Evolutionary conservation across 768 basidiomycete species (phyloP), one percentile per base, ranked within the genome.

Genomic region (Antrodiella citrinella): DNA sequence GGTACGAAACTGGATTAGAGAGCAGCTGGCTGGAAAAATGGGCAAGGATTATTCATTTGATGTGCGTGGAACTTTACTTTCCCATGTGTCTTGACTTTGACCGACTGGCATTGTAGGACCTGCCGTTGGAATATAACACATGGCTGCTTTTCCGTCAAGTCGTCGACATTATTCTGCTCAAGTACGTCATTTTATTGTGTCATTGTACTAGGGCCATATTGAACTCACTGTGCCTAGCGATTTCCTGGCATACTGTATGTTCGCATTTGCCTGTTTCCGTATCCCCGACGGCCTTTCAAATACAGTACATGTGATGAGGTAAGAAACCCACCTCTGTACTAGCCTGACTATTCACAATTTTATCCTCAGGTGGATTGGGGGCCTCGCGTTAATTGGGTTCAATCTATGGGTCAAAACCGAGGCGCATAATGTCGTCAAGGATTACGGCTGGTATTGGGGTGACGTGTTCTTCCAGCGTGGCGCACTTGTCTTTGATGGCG

Each of bases 371-470:
- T 99, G 95, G 95, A 67, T 86, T 42, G 85, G 86, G 19, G 96
- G 96, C 3, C 64, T 89, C 52, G 76, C 80, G 0, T 71, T 99
- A 21, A 92, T 98, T 62, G 78, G 76, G 19, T 98, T 98, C 75
- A 98, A 99, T 65, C 76, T 98, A 26, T 98, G 94, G 93, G 92
- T 99, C 54, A 99, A 99, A 65, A 89, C 87, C 2, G 95, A 98
- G 62, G 96, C 96, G 0, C 96, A 99, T 65, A 79, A 91, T 48
- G 91, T 98, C 45, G 93, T 98, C 53, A 98, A 96, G 59, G 95
- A 97, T 61, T 97, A 95, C 57, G 94, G 93, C 13, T 97, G 92
- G 93, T 97, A 93, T 65, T 92, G 91, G 91, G 93, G 90, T 9
- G 90, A 92, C 57, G 83, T 83, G 51, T 92, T 92, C 70, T 91